phyloP scores from a whole-genome alignment of 208 protist genomes.

The Porcisia hertigi region DNA sequence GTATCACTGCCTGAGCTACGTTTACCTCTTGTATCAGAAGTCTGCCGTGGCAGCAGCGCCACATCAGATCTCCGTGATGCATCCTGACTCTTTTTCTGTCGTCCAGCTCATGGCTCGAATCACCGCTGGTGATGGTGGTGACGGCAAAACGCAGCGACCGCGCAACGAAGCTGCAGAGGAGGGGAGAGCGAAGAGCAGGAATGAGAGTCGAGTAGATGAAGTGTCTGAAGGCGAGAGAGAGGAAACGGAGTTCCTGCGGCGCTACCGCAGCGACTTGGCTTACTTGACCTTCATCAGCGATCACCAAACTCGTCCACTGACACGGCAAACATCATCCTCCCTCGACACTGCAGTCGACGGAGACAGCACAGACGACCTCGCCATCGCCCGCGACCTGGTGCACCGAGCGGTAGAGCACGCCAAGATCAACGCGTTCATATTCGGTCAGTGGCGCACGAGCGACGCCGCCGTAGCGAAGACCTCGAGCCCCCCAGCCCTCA shows the following conservation, averaged over 20 bases:
- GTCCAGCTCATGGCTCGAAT: neutral
- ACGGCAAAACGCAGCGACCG: neutral
- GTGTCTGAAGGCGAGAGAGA: neutral
- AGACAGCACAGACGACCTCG: neutral
- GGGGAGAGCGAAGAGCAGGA: neutral
- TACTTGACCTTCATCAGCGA: neutral
- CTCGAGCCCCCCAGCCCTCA: neutral
- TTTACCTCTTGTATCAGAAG: conserved; percentile 22
- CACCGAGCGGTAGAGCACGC: conserved; percentile 16
- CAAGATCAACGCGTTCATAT: conserved; percentile 15
- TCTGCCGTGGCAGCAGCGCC: neutral
- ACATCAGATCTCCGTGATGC: neutral
- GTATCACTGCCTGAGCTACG: conserved; percentile 27
- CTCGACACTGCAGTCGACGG: neutral
- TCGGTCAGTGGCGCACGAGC: conserved; percentile 1
- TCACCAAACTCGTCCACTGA: neutral
- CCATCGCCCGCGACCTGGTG: conserved; percentile 1
- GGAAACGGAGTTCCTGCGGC: conserved; percentile 4
- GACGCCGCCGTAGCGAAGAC: conserved; percentile 1
- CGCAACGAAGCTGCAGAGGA: neutral
- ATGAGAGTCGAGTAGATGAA: neutral
- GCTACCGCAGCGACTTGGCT: conserved; percentile 4
- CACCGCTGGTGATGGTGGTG: neutral
- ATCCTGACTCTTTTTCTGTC: neutral
- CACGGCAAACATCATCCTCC: neutral